Evolutionary conservation across 106 monocot species (phyloP).

Genomic region (Dendrobium huoshanense): DNA sequence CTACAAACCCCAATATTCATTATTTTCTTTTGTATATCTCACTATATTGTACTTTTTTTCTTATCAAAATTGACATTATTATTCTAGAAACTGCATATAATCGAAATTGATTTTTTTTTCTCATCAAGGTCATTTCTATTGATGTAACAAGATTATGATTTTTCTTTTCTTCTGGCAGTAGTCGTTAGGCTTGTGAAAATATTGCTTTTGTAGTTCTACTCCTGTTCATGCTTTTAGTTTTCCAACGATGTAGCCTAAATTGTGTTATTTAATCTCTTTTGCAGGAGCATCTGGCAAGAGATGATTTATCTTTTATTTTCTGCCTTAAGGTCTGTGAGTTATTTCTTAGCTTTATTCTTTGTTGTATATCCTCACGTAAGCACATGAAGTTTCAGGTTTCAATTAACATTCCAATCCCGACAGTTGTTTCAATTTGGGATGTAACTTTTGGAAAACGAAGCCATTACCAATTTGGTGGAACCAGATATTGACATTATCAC

Average conservation of each 20-base stretch:
- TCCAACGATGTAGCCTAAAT: neutral
- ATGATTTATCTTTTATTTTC: slow-evolving; percentile 85
- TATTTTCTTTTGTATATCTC: too few relatives aligned
- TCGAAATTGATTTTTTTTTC: neutral
- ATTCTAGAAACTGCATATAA: too few relatives aligned
- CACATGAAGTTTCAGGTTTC: neutral
- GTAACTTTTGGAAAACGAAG: neutral
- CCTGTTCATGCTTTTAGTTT: neutral
- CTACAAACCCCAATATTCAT: too few relatives aligned
- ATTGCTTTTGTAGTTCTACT: neutral
- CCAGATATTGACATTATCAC: neutral
- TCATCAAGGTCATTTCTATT: neutral
- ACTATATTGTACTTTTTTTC: too few relatives aligned
- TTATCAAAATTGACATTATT: too few relatives aligned
- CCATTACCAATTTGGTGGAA: neutral
- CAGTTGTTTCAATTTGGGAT: neutral
- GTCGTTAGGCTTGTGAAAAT: neutral
- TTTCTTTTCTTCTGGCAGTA: neutral
- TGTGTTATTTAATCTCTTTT: slow-evolving; percentile 15
- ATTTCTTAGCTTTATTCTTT: slow-evolving; percentile 5
- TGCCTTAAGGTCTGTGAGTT: slow-evolving; percentile 66
- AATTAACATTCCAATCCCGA: neutral
- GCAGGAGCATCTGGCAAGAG: slow-evolving; percentile 82
- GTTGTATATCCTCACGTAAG: neutral
- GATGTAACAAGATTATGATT: too few relatives aligned